Percentiles rank a stretch among this genome's conserved stretches.
These are phyloP conservation scores for Coemansia sp. DNA, from an alignment of 192 early-diverging fungal genomes.

Conservation along the genomic window DNA sequence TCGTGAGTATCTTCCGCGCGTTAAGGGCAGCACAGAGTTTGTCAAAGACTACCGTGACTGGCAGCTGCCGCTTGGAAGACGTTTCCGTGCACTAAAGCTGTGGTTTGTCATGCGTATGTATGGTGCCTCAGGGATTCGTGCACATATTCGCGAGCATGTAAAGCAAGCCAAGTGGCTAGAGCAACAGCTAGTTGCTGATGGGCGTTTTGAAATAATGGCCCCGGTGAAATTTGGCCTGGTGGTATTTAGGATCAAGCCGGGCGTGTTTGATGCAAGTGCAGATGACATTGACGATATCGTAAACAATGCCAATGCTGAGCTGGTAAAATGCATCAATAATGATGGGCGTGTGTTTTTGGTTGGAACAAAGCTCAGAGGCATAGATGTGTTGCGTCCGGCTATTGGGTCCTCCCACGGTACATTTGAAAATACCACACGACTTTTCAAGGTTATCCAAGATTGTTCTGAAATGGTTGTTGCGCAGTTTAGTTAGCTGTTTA, in stretches of 20 bases:
- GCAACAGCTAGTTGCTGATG: constrained; percentile 32
- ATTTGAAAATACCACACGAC: constrained; percentile 16
- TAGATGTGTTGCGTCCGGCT: constrained; percentile 28
- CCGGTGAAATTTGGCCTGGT: constrained; percentile 50
- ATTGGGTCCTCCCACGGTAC: constrained; percentile 31
- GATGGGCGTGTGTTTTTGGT: constrained; percentile 49
- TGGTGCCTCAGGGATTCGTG: constrained; percentile 55
- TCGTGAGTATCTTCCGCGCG: constrained; percentile 54
- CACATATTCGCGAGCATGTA: constrained; percentile 51
- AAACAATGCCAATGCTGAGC: constrained; percentile 34
- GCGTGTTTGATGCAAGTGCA: constrained; percentile 2
- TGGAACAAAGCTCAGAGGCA: constrained; percentile 36
- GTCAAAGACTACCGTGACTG: constrained; percentile 59
- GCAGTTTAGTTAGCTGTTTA: neutral
- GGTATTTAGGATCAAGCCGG: constrained; percentile 48
- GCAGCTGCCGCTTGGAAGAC: constrained; percentile 59
- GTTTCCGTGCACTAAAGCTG: constrained; percentile 62
- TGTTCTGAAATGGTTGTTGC: constrained; percentile 12
- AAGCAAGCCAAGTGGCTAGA: constrained; percentile 41
- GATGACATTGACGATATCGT: neutral
- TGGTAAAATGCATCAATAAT: constrained; percentile 25
- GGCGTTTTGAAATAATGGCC: constrained; percentile 50
- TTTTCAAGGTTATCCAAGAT: constrained; percentile 17
- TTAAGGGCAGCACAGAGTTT: constrained; percentile 31
- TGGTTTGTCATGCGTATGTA: constrained; percentile 66